These are phyloP conservation scores for Penicillium sumatraense DNA, from an alignment of 2,329 filamentous ascomycete genomes.

Conservation along the genomic window DNA sequence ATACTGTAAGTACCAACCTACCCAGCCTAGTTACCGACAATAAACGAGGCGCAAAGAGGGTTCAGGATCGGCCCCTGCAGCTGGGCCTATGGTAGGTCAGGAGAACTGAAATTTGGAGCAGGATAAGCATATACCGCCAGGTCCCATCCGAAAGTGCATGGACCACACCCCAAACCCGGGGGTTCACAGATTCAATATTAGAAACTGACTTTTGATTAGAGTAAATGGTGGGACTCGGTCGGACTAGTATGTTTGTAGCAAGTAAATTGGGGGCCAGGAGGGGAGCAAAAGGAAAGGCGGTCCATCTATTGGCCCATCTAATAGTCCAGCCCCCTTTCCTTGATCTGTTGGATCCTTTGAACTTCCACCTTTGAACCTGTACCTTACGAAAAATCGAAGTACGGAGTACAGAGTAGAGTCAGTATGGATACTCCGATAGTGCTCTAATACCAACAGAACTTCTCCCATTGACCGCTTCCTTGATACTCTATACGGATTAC, in stretches of 20 bases:
- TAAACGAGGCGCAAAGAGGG: slow-evolving; percentile 1
- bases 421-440: neutral
- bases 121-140: slow-evolving; percentile 12
- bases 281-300: neutral
- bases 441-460: neutral
- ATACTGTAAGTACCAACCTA: no score
- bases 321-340: no score
- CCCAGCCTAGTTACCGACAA: neutral
- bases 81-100: slow-evolving; percentile 1
- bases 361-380: neutral
- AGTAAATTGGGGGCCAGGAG: slow-evolving; percentile 6
- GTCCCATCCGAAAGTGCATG: slow-evolving; percentile 6
- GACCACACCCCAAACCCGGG: slow-evolving; percentile 9
- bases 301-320: neutral
- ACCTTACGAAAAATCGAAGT: no score
- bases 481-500: no score
- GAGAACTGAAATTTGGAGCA: slow-evolving; percentile 1
- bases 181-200: slow-evolving; percentile 3
- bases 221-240: neutral
- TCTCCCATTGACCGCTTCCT: slow-evolving; percentile 9
- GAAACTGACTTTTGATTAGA: slow-evolving; percentile 3
- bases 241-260: slow-evolving; percentile 2
- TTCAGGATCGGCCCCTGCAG: slow-evolving; percentile 27
- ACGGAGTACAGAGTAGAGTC: neutral
- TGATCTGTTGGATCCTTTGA: neutral